These are phyloP conservation scores for Solanum bulbocastanum DNA, from an alignment of 257 asterid species.

Conservation along the genomic window DNA sequence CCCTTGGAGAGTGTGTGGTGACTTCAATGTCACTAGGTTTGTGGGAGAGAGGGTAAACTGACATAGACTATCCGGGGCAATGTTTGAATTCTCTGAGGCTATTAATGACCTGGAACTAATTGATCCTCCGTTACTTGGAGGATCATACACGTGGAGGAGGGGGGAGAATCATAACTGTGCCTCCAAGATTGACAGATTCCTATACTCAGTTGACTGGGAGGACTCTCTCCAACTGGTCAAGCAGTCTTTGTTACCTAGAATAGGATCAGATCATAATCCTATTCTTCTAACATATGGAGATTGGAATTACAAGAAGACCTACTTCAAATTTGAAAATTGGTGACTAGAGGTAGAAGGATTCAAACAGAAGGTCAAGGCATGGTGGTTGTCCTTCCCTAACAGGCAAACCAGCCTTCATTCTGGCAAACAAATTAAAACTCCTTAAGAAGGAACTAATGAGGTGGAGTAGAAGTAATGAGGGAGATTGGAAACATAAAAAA, in stretches of 20 bases:
- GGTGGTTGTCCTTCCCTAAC: neutral
- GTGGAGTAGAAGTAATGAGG: neutral
- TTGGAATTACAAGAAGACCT: neutral
- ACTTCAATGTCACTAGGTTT: neutral
- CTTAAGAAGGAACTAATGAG: neutral
- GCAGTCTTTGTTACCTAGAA: neutral
- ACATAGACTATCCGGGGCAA: neutral
- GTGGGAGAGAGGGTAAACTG: neutral
- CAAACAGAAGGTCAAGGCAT: neutral
- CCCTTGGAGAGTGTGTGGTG: neutral
- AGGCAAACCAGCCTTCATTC: neutral
- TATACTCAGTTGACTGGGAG: neutral
- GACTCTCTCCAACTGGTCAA: neutral
- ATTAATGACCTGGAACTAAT: neutral
- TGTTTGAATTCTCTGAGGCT: neutral
- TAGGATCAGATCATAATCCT: neutral
- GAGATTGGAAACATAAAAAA: neutral
- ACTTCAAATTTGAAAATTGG: neutral
- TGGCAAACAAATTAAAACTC: neutral
- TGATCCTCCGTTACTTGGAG: neutral
- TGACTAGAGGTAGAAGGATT: neutral
- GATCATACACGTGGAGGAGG: neutral
- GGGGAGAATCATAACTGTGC: neutral
- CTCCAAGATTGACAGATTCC: neutral
- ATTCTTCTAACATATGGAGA: neutral